These are phyloP conservation scores for Polygonum maritimum DNA, from an alignment of 148 eudicot genomes.

Conservation along the genomic window DNA sequence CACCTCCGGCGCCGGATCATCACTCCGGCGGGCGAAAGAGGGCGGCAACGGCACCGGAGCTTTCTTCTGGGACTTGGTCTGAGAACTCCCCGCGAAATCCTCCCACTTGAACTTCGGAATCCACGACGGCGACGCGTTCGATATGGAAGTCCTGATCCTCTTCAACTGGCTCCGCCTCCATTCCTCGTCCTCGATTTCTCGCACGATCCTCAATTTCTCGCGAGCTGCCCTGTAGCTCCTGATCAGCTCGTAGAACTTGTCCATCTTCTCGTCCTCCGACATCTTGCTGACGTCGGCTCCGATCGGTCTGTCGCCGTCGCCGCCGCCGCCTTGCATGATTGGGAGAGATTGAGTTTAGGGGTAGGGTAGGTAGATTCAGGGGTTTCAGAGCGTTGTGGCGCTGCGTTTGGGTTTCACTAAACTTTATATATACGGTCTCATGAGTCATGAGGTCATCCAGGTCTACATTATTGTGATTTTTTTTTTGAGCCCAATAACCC, in stretches of 20 bases:
- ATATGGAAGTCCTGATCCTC: constrained; percentile 9
- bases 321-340: neutral
- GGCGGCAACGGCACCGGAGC: neutral
- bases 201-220: neutral
- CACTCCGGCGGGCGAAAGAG: neutral
- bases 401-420: too few relatives aligned
- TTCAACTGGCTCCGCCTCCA: neutral
- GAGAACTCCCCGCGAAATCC: constrained; percentile 17
- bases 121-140: constrained; percentile 3
- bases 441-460: too few relatives aligned
- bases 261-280: constrained; percentile 31
- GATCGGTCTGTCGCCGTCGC: neutral
- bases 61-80: neutral
- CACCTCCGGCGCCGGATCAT: neutral
- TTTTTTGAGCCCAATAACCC: too few relatives aligned
- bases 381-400: too few relatives aligned
- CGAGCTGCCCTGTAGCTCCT: constrained; percentile 24
- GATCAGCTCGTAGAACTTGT: constrained; percentile 29
- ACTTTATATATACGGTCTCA: too few relatives aligned
- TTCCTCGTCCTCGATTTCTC: neutral
- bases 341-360: too few relatives aligned
- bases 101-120: constrained; percentile 30
- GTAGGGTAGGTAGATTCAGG: too few relatives aligned
- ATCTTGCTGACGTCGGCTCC: neutral
- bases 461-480: too few relatives aligned